Evolutionary conservation across 2,329 filamentous ascomycete species (phyloP).

Genomic region (Microsporum ferrugineum): DNA sequence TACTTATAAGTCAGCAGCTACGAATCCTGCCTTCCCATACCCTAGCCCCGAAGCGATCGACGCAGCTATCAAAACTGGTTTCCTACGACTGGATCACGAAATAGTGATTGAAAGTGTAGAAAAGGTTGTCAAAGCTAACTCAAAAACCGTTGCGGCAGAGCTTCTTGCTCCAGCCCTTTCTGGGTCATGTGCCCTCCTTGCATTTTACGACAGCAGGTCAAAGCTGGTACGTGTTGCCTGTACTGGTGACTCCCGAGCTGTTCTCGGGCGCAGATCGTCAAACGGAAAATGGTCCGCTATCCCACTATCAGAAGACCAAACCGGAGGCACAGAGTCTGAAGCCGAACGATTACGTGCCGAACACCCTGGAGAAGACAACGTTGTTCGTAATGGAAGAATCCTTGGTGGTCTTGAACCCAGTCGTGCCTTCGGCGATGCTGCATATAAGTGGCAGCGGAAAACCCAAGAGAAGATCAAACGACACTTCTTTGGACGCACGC

Average conservation of each 20-base stretch:
- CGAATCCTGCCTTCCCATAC: slow-evolving; percentile 45
- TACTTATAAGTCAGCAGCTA: slow-evolving; percentile 68
- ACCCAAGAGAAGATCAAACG: slow-evolving; percentile 70
- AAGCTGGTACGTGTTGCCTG: slow-evolving; percentile 88
- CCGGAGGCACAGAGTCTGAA: slow-evolving; percentile 77
- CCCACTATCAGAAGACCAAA: slow-evolving; percentile 84
- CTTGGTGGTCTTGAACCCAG: slow-evolving; percentile 86
- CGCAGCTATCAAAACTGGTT: slow-evolving; percentile 82
- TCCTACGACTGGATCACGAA: slow-evolving; percentile 78
- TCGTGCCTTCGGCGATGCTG: slow-evolving; percentile 88
- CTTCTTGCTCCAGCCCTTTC: slow-evolving; percentile 84
- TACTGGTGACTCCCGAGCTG: slow-evolving; percentile 90
- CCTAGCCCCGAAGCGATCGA: slow-evolving; percentile 76
- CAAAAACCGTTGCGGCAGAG: slow-evolving; percentile 83
- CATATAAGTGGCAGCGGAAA: slow-evolving; percentile 90
- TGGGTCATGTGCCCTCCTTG: slow-evolving; percentile 91
- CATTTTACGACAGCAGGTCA: slow-evolving; percentile 83
- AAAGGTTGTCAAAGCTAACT: slow-evolving; percentile 78
- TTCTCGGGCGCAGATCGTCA: slow-evolving; percentile 65
- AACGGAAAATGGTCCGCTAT: slow-evolving; percentile 90
- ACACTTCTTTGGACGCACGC: slow-evolving; percentile 76
- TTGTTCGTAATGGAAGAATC: slow-evolving; percentile 79
- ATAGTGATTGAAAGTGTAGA: slow-evolving; percentile 89
- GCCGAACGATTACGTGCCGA: slow-evolving; percentile 68
- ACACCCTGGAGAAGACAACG: slow-evolving; percentile 80